A percentile compares a stretch with the other conserved stretches of the same genome.
phyloP scores from a whole-genome alignment of 78 protist species.

The Dictyostelium firmibasis region DNA sequence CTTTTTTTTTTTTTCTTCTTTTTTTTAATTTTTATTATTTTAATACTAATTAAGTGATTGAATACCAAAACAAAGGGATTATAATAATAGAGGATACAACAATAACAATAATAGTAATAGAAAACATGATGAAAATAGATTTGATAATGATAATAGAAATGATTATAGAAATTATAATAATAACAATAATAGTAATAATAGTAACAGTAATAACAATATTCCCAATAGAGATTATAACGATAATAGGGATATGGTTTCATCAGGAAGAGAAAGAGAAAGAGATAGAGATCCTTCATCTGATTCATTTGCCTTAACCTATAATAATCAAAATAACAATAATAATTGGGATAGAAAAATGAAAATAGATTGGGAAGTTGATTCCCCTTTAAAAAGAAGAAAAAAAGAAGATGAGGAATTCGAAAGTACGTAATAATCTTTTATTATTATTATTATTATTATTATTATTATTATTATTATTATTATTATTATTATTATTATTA shows the following conservation, averaged over 20 bases:
- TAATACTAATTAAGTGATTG: no score
- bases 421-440: neutral
- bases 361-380: neutral
- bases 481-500: no score
- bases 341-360: neutral
- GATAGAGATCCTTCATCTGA: neutral
- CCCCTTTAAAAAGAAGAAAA: neutral
- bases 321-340: neutral
- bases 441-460: no score
- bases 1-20: no score
- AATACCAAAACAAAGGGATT: neutral
- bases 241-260: neutral
- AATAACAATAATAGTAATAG: neutral
- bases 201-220: neutral
- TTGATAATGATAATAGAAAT: neutral
- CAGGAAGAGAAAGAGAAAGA: neutral
- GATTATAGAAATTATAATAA: neutral
- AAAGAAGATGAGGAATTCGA: neutral
- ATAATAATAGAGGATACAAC: neutral
- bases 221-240: neutral
- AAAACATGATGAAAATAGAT: neutral
- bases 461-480: no score
- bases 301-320: neutral
- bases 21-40: no score
- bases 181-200: neutral